Percentiles rank a stretch among this genome's conserved stretches.
phyloP scores from a whole-genome alignment of 305 asterid species.

The Plantago coronopus region DNA sequence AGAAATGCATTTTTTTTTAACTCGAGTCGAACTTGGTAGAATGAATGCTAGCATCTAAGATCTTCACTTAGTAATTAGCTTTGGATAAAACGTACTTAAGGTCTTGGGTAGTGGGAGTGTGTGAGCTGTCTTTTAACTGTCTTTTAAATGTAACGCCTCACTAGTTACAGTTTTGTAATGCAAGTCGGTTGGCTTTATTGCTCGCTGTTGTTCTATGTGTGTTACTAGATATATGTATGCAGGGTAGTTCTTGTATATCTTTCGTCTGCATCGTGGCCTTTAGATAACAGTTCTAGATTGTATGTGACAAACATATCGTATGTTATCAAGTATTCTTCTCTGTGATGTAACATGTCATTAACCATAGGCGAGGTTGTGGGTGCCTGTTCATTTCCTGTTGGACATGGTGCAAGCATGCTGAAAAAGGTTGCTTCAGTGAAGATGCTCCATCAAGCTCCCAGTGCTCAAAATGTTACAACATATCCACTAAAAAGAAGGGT shows the following conservation, averaged over 20 bases:
- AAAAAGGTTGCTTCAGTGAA: slow-evolving; percentile 82
- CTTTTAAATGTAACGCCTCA: too few species aligned
- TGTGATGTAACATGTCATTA: slow-evolving; percentile 26
- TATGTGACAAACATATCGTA: not conserved
- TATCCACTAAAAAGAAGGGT: slow-evolving; percentile 73
- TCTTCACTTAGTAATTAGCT: not conserved
- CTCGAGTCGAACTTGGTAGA: slow-evolving; percentile 16
- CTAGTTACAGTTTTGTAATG: not conserved
- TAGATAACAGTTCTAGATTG: not conserved
- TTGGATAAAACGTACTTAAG: not conserved
- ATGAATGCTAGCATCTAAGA: slow-evolving; percentile 10
- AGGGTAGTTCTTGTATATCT: not conserved
- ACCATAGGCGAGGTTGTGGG: slow-evolving; percentile 90
- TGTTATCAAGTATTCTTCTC: slow-evolving; percentile 17
- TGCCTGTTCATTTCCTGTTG: slow-evolving; percentile 79
- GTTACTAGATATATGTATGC: not conserved
- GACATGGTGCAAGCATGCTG: slow-evolving; percentile 56
- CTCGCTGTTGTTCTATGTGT: not conserved
- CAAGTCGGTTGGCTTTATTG: not conserved
- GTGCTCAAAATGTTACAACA: slow-evolving; percentile 45
- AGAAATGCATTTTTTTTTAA: not conserved
- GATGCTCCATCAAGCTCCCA: slow-evolving; percentile 79
- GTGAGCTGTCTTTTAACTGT: not conserved
- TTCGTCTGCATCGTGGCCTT: not conserved
- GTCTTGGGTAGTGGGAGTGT: not conserved